Conservation (phyloP, 2,329 filamentous ascomycete species). For the Helotiales sp. region DNA sequence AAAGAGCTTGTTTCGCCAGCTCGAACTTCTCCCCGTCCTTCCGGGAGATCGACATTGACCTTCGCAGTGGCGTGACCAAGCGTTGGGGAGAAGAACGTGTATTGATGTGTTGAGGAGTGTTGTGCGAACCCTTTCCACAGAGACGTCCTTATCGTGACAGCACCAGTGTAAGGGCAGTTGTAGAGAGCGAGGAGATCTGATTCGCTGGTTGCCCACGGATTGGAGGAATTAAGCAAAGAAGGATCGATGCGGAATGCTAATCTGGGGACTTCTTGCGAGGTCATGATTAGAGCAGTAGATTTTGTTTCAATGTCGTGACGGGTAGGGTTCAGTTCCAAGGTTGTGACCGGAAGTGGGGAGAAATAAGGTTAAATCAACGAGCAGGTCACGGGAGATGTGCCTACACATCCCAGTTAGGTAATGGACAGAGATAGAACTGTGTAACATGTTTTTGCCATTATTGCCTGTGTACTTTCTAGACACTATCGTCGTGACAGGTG, state of each 20-base stretch:
- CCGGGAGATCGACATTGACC: conserved; percentile 8
- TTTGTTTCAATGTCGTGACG: background rate
- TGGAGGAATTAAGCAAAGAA: conserved; percentile 73
- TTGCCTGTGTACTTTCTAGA: too few relatives aligned
- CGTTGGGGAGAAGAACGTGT: conserved; percentile 60
- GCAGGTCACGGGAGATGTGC: background rate
- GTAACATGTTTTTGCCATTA: too few relatives aligned
- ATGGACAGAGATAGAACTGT: too few relatives aligned
- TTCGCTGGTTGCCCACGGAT: conserved; percentile 70
- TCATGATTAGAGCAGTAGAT: background rate
- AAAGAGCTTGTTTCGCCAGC: conserved; percentile 47
- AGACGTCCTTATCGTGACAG: conserved; percentile 72
- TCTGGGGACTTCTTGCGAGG: background rate
- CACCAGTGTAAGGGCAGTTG: conserved; percentile 62
- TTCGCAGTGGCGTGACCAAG: conserved; percentile 32
- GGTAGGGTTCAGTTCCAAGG: conserved; percentile 1
- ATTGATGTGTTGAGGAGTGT: conserved; percentile 60
- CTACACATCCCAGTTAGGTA: background rate
- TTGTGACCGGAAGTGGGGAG: background rate
- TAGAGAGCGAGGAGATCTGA: conserved; percentile 64
- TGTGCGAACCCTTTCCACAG: conserved; percentile 66
- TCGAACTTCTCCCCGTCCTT: conserved; percentile 17
- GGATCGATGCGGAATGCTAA: conserved; percentile 23
- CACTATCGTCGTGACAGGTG: too few relatives aligned
- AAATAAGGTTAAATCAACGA: background rate